Conservation (phyloP, 129 eudicot species). For the Chrysanthemum makinoi region DNA sequence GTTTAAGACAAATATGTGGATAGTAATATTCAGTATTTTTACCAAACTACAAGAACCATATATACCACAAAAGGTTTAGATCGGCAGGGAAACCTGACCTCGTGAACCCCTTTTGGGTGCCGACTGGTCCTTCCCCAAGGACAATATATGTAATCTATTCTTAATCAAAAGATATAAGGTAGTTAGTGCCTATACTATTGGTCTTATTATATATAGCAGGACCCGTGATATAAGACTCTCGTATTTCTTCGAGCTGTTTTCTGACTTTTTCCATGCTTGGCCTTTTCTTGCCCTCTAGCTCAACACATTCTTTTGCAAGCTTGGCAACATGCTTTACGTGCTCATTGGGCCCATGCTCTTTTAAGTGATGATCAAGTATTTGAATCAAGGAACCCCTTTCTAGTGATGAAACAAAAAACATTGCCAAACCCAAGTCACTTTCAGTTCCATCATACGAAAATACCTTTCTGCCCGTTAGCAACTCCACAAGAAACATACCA, state of each 20-base stretch:
- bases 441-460: conserved; percentile 29
- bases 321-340: not conserved
- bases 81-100: too few relatives aligned
- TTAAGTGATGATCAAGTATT: conserved; percentile 28
- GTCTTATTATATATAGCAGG: not conserved
- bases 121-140: too few relatives aligned
- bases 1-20: too few relatives aligned
- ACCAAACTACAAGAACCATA: too few relatives aligned
- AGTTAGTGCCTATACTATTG: not conserved
- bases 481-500: conserved; percentile 35
- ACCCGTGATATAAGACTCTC: not conserved
- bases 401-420: conserved; percentile 17
- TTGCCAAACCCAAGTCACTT: conserved; percentile 24
- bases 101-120: too few relatives aligned
- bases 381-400: conserved; percentile 21
- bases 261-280: conserved; percentile 28
- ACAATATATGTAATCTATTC: too few relatives aligned
- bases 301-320: conserved; percentile 10
- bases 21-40: too few relatives aligned
- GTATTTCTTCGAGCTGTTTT: conserved; percentile 7
- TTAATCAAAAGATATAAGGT: not conserved
- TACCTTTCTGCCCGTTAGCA: conserved; percentile 30
- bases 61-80: too few relatives aligned
- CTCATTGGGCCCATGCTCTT: conserved; percentile 15
- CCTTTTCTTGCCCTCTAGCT: conserved; percentile 34